phyloP scores from a whole-genome alignment of 495 filamentous ascomycete species.

The Xylaria venustula region DNA sequence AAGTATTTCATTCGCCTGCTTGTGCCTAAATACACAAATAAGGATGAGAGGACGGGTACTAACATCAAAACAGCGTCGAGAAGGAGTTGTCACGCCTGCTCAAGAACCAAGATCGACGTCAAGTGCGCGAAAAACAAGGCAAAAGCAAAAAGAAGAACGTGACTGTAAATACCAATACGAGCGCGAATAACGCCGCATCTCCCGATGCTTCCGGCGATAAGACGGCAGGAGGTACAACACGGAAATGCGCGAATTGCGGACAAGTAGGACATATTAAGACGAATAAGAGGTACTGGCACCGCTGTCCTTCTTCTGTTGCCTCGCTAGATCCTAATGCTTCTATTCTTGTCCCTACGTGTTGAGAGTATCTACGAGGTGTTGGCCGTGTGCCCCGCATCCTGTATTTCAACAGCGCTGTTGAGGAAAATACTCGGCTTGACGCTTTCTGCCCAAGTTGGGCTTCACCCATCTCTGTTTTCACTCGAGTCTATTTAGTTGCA shows the following conservation, averaged over 20 bases:
- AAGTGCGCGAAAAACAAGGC: conserved; percentile 80
- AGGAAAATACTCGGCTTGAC: background rate
- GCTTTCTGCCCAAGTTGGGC: background rate
- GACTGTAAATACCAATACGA: conserved; percentile 43
- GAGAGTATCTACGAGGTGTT: background rate
- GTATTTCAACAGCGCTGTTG: background rate
- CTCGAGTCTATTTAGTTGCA: too few species aligned
- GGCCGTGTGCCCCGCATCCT: background rate
- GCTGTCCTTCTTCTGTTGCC: conserved; percentile 16
- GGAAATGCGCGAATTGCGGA: conserved; percentile 97
- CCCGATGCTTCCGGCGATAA: conserved; percentile 49
- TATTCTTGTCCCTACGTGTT: background rate
- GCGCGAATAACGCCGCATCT: conserved; percentile 43
- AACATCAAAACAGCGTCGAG: conserved; percentile 54
- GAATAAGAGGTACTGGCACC: conserved; percentile 80
- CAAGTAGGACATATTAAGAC: conserved; percentile 97
- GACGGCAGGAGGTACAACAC: conserved; percentile 62
- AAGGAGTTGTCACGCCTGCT: conserved; percentile 78
- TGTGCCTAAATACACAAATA: background rate
- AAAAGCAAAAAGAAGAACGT: conserved; percentile 59
- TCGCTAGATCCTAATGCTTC: conserved; percentile 7
- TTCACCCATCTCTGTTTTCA: background rate
- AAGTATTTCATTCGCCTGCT: conserved; percentile 21
- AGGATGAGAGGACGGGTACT: conserved; percentile 39
- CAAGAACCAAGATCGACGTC: conserved; percentile 86